Conservation (phyloP, 768 basidiomycete genomes). For the Lactarius quietus region DNA sequence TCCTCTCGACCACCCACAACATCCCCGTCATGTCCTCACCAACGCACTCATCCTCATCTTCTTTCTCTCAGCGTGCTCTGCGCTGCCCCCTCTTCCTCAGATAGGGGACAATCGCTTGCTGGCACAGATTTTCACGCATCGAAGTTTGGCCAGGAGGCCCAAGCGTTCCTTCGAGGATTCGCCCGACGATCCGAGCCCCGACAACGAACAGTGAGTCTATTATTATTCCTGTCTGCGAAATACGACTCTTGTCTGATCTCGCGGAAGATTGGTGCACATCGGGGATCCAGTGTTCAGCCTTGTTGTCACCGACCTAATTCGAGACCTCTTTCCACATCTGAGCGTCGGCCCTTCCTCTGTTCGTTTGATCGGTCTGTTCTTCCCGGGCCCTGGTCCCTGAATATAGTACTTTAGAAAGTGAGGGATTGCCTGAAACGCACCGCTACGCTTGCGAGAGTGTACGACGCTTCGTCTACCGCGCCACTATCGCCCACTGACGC, state of each 20-base stretch:
- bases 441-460: conserved; percentile 13
- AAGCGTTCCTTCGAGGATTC: conserved; percentile 19
- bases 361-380: background rate
- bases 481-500: background rate
- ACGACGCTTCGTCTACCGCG: background rate
- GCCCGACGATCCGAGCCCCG: conserved; percentile 4
- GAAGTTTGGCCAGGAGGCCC: conserved; percentile 8
- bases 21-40: conserved; percentile 1
- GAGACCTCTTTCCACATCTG: conserved; percentile 8
- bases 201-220: conserved; percentile 15
- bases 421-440: conserved; percentile 18
- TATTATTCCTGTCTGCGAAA: background rate
- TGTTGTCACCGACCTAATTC: conserved; percentile 16
- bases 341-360: conserved; percentile 21
- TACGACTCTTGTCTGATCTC: background rate
- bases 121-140: conserved; percentile 16
- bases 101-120: conserved; percentile 3
- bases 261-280: conserved; percentile 11
- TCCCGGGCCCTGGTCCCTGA: background rate
- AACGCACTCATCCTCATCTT: background rate
- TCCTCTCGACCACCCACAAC: conserved; percentile 7
- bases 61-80: background rate
- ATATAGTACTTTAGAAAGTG: conserved; percentile 11
- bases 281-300: conserved; percentile 20
- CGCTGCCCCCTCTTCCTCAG: conserved; percentile 8